Base-by-base conservation (phyloP, 257 asterid genomes). In the Coffea eugenioides region DNA sequence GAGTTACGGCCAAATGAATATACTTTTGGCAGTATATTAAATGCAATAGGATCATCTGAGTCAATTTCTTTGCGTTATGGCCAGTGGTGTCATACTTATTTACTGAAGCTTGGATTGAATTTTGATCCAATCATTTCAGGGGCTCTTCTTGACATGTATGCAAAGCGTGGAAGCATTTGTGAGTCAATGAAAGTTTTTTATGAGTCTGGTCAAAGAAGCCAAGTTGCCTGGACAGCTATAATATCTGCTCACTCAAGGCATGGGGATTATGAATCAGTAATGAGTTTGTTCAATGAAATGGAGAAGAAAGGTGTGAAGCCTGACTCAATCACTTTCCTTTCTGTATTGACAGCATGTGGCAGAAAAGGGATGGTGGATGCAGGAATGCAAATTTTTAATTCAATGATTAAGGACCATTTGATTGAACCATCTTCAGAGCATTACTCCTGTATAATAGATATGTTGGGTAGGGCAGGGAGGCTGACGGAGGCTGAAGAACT, bases 61-160 rank as follows among this genome's bases (percentile, higher is more conserved):
- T 92, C 97, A 20, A 86, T 92, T 72, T 90, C 99, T 73, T 84
- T 92, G 54, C 89, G 83, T 77, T 91, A 91, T 62, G 99, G 99
- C 65, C 97, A 88, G 72, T 69, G 85, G 69, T 88, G 90, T 75
- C 99, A 95, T 80, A 82, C 84, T 66, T 83, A 78, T 73, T 72
- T 93, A 73, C 72, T 77, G 71, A 95, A 95, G 79, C 90, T 86
- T 0, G 98, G 97, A 43, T 77, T 92, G 80, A 83, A 88, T 70
- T 56, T 69, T 0, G 85, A 92, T 80, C 94, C 94, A 45, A 82
- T 93, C 52, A 87, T 91, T 81, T 91, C 90, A 3, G 90, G 91
- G 56, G 95, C 98, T 76, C 92, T 95, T 74, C 97, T 95, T 72
- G 97, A 95, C 77, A 95, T 95, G 99, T 93, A 95, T 3, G 97